Base-by-base conservation (phyloP, 2,329 filamentous ascomycete genomes). In the Sphaerulina vaccinii region DNA sequence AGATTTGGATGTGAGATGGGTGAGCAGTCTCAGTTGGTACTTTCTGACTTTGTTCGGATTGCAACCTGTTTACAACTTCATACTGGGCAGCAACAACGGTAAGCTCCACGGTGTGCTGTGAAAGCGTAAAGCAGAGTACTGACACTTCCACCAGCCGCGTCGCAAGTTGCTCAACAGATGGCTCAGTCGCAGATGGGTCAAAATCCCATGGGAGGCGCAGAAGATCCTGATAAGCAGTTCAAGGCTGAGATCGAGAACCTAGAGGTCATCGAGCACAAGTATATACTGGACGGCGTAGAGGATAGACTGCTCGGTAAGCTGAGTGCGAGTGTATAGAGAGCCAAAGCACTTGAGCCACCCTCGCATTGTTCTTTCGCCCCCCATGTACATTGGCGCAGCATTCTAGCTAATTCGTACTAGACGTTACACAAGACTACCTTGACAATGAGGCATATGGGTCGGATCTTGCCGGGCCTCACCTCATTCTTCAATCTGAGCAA, bases 1-100 rank as follows among this genome's bases (percentile, higher is more conserved):
- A 66, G 93, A 99, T 70, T 85, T 99, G 75, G 95, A 99, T 68
- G 93, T 96, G 9, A 83, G 92, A 72, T 99, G 93, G 93, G 96
- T 99, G 74, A 96, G 91, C 1, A 96, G 90, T 72, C 85, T 99
- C 71, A 96, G 90, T 54, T 99, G 93, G 91, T 99, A 99, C 76
- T 97, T 99, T 69, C 76, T 99, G 61, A 97, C 95, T 66, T 85
- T 99, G 58, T 97, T 99, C 69, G 93, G 95, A 40, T 78, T 99
- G 52, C 92, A 97, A 71, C 90, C 92, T 49, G 91, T 99, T 52
- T 99, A 99, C 71, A 95, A 93, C 68, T 97, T 96, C 70, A 85
- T 99, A 43, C 80, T 99, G 11, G 93, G 93, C 7, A 95, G 87
- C 70, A 95, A 99, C 66, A 97, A 97, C 71, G 85, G 91, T 96